Percentiles rank a stretch among this genome's conserved stretches.
phyloP scores from a whole-genome alignment of 2,329 filamentous ascomycete genomes.

The Claviceps fusiformis region DNA sequence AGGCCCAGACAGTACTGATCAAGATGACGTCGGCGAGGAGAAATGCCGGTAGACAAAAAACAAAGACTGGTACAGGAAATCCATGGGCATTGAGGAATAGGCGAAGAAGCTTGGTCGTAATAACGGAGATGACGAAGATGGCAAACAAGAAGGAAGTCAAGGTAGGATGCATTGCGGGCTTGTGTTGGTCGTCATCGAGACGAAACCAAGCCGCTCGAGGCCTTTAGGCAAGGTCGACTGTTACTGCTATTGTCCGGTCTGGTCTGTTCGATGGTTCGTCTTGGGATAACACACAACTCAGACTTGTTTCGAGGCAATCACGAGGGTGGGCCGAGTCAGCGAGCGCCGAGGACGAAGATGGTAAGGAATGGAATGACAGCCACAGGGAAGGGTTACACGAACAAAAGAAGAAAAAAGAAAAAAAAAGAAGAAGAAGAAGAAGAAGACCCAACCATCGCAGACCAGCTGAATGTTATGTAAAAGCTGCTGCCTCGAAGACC shows the following conservation, averaged over 20 bases:
- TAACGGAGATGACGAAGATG: conserved; percentile 16
- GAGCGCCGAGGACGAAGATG: background rate
- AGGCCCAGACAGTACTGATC: conserved; percentile 13
- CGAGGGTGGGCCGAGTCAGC: background rate
- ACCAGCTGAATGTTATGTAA: background rate
- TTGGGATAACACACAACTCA: background rate
- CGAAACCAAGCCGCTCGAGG: background rate
- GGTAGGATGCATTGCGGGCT: conserved; percentile 6
- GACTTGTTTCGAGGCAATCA: background rate
- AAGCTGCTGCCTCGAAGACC: background rate
- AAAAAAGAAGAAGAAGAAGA: too few species aligned
- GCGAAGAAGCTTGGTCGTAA: conserved; percentile 16
- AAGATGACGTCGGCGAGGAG: conserved; percentile 15
- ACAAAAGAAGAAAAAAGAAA: background rate
- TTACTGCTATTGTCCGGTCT: too few species aligned
- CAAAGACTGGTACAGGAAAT: conserved; percentile 15
- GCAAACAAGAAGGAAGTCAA: conserved; percentile 17
- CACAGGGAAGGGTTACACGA: background rate
- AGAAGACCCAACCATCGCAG: background rate
- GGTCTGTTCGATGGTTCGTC: background rate
- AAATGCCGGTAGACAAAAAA: conserved; percentile 20
- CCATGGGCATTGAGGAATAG: conserved; percentile 14
- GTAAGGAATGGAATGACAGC: background rate
- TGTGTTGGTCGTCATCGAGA: conserved; percentile 3
- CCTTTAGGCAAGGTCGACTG: background rate